Evolutionary conservation across 2,329 filamentous ascomycete species (phyloP), one percentile per base, ranked within the genome.

Genomic region (Remersonia thermophila): DNA sequence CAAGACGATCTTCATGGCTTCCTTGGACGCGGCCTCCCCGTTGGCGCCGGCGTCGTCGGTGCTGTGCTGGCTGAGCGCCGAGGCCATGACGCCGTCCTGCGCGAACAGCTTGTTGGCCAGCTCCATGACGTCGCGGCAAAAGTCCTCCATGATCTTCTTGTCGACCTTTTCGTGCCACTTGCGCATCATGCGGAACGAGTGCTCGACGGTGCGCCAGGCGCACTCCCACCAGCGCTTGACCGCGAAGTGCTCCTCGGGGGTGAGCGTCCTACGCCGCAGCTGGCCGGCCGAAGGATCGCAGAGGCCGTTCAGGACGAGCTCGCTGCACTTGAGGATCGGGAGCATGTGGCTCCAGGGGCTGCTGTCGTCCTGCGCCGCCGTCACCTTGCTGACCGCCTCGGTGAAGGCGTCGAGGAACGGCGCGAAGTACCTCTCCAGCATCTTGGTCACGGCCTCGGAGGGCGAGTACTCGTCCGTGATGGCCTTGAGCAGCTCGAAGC

Each of bases 111-210:
- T 71, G 51, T 93, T 83, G 1, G 89, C 87, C 52, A 94, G 83
- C 50, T 96, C 85, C 74, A 98, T 98, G 11, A 83, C 83, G 53
- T 94, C 85, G 46, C 91, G 79, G 53, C 87, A 95, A 51, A 96
- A 95, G 39, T 94, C 79, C 50, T 86, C 80, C 83, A 98, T 87
- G 36, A 74, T 66, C 14, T 66, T 60, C 53, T 85, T 91, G 34
- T 89, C 79, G 40, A 83, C 75, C 3, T 71, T 71, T 11, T 73
- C 64, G 45, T 84, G 85, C 91, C 91, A 98, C 9, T 65, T 63
- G 53, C 94, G 86, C 3, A 87, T 93, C 41, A 80, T 77, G 29
- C 76, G 67, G 51, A 95, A 95, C 12, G 89, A 83, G 38, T 80
- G 78, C 29, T 79, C 80, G 30, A 96, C 67, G 31, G 77, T 78